Conservation (phyloP, 768 basidiomycete genomes). For the Suillus discolor region DNA sequence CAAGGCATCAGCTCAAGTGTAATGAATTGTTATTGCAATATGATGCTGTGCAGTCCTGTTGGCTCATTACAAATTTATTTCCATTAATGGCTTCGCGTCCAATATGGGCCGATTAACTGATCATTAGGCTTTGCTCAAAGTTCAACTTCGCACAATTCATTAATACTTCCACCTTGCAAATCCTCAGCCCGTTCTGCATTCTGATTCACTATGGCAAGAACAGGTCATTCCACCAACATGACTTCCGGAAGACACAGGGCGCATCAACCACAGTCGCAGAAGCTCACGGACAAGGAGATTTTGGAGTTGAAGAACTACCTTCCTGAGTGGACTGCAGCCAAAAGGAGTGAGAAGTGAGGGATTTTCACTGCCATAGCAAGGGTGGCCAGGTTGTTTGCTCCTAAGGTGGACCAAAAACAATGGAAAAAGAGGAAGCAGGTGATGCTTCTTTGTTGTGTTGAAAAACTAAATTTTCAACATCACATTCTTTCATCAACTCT, state of each 20-base stretch:
- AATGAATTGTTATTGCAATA: too few relatives aligned
- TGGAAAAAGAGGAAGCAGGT: background rate
- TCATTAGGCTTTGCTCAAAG: background rate
- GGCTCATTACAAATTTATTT: background rate
- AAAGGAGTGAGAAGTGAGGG: too few relatives aligned
- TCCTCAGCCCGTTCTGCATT: background rate
- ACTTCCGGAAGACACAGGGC: background rate
- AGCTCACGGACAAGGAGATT: background rate
- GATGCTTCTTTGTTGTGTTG: background rate
- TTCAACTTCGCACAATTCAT: background rate
- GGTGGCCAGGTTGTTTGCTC: too few relatives aligned
- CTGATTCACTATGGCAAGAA: too few relatives aligned
- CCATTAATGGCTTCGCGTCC: background rate
- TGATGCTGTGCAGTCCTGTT: too few relatives aligned
- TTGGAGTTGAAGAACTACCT: background rate
- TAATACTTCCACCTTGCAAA: background rate
- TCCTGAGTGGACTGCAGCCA: background rate
- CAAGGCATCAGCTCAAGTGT: too few relatives aligned
- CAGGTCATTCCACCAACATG: too few relatives aligned
- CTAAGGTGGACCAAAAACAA: too few relatives aligned
- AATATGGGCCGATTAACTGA: background rate
- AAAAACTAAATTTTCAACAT: background rate
- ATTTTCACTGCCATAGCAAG: too few relatives aligned
- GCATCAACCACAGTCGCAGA: background rate
- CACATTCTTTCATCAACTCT: background rate